A percentile compares a stretch with the other conserved stretches of the same genome.
Conservation (phyloP, 2,329 filamentous ascomycete genomes). For the Colletotrichum orchidophilum region DNA sequence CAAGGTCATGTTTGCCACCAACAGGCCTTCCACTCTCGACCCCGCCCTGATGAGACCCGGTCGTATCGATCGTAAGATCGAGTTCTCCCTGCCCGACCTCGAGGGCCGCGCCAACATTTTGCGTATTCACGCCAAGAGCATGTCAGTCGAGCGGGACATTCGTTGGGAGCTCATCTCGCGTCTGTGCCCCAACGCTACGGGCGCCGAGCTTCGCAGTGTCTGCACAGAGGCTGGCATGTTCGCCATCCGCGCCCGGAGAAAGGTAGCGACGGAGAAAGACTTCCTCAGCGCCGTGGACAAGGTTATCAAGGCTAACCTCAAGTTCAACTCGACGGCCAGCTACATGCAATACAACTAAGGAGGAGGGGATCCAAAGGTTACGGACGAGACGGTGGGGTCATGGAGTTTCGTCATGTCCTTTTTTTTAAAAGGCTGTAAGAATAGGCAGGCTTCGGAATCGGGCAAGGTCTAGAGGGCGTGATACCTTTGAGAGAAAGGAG, state of each 20-base stretch:
- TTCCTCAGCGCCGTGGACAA: constrained; percentile 98
- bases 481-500: constrained; percentile 29
- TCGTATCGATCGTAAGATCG: constrained; percentile 98
- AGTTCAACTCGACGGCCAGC: constrained; percentile 98
- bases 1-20: constrained; percentile 99
- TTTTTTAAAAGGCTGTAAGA: constrained; percentile 35
- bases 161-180: constrained; percentile 98
- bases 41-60: constrained; percentile 97
- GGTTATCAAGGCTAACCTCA: constrained; percentile 98
- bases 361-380: not conserved
- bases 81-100: constrained; percentile 96
- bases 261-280: constrained; percentile 99
- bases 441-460: constrained; percentile 36
- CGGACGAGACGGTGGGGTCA: not conserved
- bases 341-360: constrained; percentile 99
- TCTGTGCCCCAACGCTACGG: constrained; percentile 95
- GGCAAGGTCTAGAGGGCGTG: constrained; percentile 31
- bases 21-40: constrained; percentile 93
- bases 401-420: constrained; percentile 27
- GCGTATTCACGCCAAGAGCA: constrained; percentile 98
- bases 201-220: constrained; percentile 94
- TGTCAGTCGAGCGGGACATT: constrained; percentile 99
- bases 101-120: constrained; percentile 98
- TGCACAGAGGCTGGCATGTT: constrained; percentile 99
- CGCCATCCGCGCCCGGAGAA: constrained; percentile 90